Evolutionary conservation across 768 basidiomycete genomes (phyloP).

Genomic region (Rhizopogon salebrosus): DNA sequence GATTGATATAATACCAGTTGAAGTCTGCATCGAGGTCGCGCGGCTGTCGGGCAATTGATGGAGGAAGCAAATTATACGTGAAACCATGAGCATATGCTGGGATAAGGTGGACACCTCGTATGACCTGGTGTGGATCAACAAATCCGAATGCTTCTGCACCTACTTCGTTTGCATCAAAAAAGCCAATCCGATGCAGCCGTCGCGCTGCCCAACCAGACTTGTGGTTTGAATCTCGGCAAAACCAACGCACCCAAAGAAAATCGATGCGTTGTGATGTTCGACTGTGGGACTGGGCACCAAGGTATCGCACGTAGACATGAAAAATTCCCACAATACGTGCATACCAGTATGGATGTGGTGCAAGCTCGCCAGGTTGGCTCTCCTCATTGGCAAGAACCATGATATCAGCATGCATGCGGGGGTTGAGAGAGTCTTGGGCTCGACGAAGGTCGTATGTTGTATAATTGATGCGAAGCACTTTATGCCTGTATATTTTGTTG

Average conservation of each 20-base stretch:
- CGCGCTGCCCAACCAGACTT: conserved; percentile 19
- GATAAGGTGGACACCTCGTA: conserved; percentile 37
- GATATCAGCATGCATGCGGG: conserved; percentile 27
- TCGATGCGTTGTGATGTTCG: conserved; percentile 22
- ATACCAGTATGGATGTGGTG: conserved; percentile 35
- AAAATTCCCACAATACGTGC: conserved; percentile 29
- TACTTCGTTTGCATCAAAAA: conserved; percentile 23
- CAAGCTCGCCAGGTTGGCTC: not conserved
- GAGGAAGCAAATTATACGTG: conserved; percentile 8
- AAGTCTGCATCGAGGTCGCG: conserved; percentile 24
- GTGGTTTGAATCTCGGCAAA: conserved; percentile 22
- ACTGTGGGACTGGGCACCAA: conserved; percentile 16
- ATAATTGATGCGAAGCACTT: conserved; percentile 25
- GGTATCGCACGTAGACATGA: conserved; percentile 14
- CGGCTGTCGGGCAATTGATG: conserved; percentile 3
- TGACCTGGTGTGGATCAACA: conserved; percentile 35
- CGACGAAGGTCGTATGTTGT: conserved; percentile 25
- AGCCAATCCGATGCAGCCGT: conserved; percentile 35
- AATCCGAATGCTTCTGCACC: conserved; percentile 40
- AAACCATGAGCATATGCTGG: conserved; percentile 31
- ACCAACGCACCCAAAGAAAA: conserved; percentile 39
- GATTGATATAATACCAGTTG: conserved; percentile 27
- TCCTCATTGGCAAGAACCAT: conserved; percentile 28
- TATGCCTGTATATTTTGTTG: conserved; percentile 29
- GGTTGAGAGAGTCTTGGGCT: conserved; percentile 22